Evolutionary conservation across 345 rosid species (phyloP), one percentile per base, ranked within the genome.

Genomic region (Dovyalis caffra): DNA sequence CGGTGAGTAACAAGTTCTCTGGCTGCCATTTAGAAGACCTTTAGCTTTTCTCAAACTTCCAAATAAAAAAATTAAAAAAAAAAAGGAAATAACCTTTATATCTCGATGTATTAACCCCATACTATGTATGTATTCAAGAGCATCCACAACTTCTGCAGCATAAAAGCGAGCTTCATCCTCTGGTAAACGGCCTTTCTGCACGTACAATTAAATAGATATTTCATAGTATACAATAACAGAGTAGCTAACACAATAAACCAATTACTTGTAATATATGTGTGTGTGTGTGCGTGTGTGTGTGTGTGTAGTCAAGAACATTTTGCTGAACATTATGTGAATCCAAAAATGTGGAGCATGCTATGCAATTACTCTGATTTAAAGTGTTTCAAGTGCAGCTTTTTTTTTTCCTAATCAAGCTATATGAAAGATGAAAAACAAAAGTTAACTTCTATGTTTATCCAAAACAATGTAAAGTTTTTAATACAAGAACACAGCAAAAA

Each of bases 101-200:
- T 96, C 98, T 74, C 99, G 91, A 84, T 95, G 99, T 78, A 95
- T 95, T 81, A 95, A 81, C 76, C 98, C 97, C 84, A 95, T 91
- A 66, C 77, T 75, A 80, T 93, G 97, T 79, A 95, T 91, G 81
- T 95, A 95, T 83, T 95, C 98, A 49, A 95, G 97, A 71, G 98
- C 97, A 86, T 95, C 97, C 43, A 91, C 90, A 77, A 93, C 97
- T 85, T 95, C 97, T 38, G 97, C 97, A 9, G 90, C 82, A 76
- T 95, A 95, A 78, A 91, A 93, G 23, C 98, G 86, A 82, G 97
- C 97, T 85, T 95, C 99, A 72, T 89, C 88, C 85, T 93, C 97
- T 23, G 93, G 71, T 69, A 93, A 76, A 26, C 87, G 88, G 67
- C 90, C 87, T 90, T 95, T 95, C 99, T 93, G 86, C 37, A 67